Evolutionary conservation across 495 filamentous ascomycete species (phyloP).

Genomic region (Tuber indicum): DNA sequence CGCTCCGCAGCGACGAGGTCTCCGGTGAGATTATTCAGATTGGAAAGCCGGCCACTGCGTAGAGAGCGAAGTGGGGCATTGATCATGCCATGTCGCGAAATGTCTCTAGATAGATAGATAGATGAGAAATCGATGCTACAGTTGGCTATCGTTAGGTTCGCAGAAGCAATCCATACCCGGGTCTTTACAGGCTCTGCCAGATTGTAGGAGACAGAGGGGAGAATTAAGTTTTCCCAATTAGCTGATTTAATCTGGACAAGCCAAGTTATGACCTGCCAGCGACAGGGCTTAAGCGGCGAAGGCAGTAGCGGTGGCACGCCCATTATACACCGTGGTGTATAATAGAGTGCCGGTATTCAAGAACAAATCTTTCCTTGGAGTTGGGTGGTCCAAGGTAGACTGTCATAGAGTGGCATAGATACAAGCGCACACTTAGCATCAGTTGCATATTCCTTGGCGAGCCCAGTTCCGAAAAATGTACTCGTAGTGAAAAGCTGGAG

Average conservation of each 20-base stretch:
- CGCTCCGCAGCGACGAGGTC: constrained; percentile 37
- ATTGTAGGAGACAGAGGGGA: not conserved
- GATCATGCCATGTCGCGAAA: not conserved
- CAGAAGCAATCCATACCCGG: not conserved
- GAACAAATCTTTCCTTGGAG: not conserved
- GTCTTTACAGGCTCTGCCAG: not conserved
- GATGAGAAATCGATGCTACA: not conserved
- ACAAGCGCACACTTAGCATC: not conserved
- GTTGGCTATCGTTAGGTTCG: not conserved
- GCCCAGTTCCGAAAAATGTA: not conserved
- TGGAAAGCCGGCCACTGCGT: constrained; percentile 39
- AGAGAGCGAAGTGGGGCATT: constrained; percentile 1
- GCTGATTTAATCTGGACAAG: not conserved
- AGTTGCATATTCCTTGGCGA: not conserved
- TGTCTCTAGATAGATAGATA: constrained; percentile 3
- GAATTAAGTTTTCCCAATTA: not conserved
- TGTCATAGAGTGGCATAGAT: not conserved
- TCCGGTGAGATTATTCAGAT: constrained; percentile 42
- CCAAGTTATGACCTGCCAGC: not conserved
- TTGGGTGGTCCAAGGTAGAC: too few relatives aligned
- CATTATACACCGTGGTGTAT: not conserved
- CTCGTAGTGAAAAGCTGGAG: too few relatives aligned
- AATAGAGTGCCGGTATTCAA: not conserved
- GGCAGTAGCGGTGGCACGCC: not conserved
- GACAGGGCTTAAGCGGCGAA: not conserved